Evolutionary conservation across 2,329 filamentous ascomycete genomes (phyloP), one percentile per base, ranked within the genome.

Genomic region (Fusarium sororula): DNA sequence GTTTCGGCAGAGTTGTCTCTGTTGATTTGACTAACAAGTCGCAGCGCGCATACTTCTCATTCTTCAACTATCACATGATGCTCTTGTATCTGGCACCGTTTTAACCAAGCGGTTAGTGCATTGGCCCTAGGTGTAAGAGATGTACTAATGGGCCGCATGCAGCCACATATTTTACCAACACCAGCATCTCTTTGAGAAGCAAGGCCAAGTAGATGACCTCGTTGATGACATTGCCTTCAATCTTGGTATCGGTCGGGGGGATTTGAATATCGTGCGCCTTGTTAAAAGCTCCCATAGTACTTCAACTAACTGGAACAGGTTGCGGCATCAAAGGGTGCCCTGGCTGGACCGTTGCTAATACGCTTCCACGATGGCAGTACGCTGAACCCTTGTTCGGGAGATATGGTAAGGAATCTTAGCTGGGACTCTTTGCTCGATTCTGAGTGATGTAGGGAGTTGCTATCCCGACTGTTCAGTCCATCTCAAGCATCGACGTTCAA

Each of bases 151-250:
- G 22, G 14, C 30, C 26, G 6, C 28, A 14, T 38, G 18, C 50
- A 96, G 94, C 70, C 93, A 94, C 77, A 90, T 97, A 8, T 97
- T 92, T 80, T 97, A 97, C 79, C 90, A 93, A 75, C 88, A 95
- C 74, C 90, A 91, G 9, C 87, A 90, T 15, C 84, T 97, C 0
- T 97, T 96, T 77, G 86, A 87, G 26, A 90, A 86, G 56, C 94
- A 96, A 79, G 79, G 82, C 22, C 85, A 90, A 20, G 93, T 96
- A 1, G 91, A 96, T 79, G 86, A 87, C 37, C 89, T 94, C 51
- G 89, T 96, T 0, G 93, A 96, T 76, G 91, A 93, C 71, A 83
- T 97, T 41, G 92, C 93, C 1, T 90, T 87, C 63, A 94, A 93
- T 0, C 87, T 96, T 22, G 87, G 87, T 1, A 83, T 93, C 14